phyloP scores from a whole-genome alignment of 2,329 filamentous ascomycete genomes.

The Zarea fungicola region DNA sequence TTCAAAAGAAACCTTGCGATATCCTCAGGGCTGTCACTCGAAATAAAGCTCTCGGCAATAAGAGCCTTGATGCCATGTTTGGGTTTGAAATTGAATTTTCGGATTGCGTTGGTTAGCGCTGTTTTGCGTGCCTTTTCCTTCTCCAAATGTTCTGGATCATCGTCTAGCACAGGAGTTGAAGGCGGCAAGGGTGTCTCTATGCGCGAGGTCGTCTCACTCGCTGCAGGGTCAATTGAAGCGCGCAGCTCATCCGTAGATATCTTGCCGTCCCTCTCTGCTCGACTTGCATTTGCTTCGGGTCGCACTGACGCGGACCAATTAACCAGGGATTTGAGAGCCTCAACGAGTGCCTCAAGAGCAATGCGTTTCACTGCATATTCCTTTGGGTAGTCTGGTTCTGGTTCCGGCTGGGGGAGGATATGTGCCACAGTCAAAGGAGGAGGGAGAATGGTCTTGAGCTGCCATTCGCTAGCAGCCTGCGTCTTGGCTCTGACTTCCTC shows the following conservation, averaged over 20 bases:
- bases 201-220: slow-evolving; percentile 55
- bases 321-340: slow-evolving; percentile 82
- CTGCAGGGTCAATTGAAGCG: slow-evolving; percentile 64
- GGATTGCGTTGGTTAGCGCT: slow-evolving; percentile 80
- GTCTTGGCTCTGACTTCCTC: slow-evolving; percentile 68
- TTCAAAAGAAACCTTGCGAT: slow-evolving; percentile 77
- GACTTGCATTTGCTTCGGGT: slow-evolving; percentile 44
- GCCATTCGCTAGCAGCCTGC: slow-evolving; percentile 68
- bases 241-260: slow-evolving; percentile 44
- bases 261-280: slow-evolving; percentile 31
- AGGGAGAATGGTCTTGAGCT: slow-evolving; percentile 76
- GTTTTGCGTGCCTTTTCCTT: slow-evolving; percentile 93
- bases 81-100: slow-evolving; percentile 96
- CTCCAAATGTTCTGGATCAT: slow-evolving; percentile 91
- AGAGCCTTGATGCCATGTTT: slow-evolving; percentile 87
- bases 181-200: slow-evolving; percentile 53
- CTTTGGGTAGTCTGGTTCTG: slow-evolving; percentile 69
- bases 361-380: slow-evolving; percentile 91
- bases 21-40: slow-evolving; percentile 69
- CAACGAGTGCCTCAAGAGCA: slow-evolving; percentile 81
- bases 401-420: slow-evolving; percentile 55
- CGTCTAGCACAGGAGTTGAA: slow-evolving; percentile 68
- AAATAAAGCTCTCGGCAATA: slow-evolving; percentile 80
- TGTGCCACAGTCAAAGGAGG: slow-evolving; percentile 78
- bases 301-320: slow-evolving; percentile 73